These are phyloP conservation scores for Suillus placidus DNA, from an alignment of 768 basidiomycete species.

Conservation along the genomic window DNA sequence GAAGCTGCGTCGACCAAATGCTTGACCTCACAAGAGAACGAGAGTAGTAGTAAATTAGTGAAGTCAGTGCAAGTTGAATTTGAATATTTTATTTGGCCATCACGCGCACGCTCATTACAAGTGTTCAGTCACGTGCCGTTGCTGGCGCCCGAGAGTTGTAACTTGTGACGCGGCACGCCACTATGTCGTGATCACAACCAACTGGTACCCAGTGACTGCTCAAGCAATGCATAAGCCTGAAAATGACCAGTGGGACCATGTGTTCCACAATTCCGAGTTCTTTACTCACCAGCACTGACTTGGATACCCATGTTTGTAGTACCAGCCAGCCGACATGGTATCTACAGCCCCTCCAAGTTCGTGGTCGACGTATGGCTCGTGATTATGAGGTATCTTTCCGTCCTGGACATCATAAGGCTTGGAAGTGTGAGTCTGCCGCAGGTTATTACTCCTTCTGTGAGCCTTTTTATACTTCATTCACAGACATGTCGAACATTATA, in stretches of 20 bases:
- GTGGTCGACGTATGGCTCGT: slow-evolving; percentile 32
- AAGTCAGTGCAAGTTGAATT: too few relatives aligned
- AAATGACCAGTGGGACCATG: background rate
- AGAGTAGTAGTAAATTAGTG: too few relatives aligned
- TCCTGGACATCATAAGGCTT: slow-evolving; percentile 27
- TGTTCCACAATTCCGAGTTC: background rate
- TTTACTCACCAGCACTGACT: background rate
- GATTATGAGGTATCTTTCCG: slow-evolving; percentile 31
- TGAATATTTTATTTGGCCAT: too few relatives aligned
- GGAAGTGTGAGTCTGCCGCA: slow-evolving; percentile 26
- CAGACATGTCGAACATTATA: slow-evolving; percentile 31
- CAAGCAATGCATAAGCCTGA: background rate
- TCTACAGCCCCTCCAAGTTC: slow-evolving; percentile 13
- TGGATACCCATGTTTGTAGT: background rate
- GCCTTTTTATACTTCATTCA: background rate
- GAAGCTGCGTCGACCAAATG: too few relatives aligned
- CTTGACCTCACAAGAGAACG: too few relatives aligned
- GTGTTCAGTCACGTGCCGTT: too few relatives aligned
- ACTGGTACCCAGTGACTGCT: background rate
- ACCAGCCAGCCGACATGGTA: background rate
- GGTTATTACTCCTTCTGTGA: background rate
- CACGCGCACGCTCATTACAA: too few relatives aligned
- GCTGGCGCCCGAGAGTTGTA: background rate
- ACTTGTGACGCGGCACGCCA: background rate
- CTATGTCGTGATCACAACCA: background rate